Evolutionary conservation across 2,329 filamentous ascomycete genomes (phyloP), one percentile per base, ranked within the genome.

Genomic region (Torrubiella hemipterigena): DNA sequence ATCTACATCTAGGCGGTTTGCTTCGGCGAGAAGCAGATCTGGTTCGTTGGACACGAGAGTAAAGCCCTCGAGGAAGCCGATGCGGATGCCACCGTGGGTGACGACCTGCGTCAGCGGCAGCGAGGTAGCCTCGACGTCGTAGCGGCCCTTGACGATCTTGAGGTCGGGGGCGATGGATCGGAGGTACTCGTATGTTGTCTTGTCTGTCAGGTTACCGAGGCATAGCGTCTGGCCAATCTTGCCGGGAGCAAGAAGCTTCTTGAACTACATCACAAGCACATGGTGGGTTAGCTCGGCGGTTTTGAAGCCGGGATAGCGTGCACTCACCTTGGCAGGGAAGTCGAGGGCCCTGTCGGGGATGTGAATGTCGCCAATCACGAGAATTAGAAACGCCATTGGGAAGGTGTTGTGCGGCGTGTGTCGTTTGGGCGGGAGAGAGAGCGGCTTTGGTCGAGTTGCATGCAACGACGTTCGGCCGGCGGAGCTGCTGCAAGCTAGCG

Each of bases 311-410:
- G 13, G 27, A 12, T 20, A 24, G 32, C 27, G 33, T 21, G 20
- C 31, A 23, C 42, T 43, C 67, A 86, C 85, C 77, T 93, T 93
- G 56, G 80, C 69, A 37, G 86, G 86, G 49, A 94, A 87, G 56
- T 93, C 86, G 42, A 91, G 77, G 46, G 85, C 86, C 54, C 86
- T 72, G 59, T 94, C 86, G 47, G 86, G 86, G 59, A 94, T 93
- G 64, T 93, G 86, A 33, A 94, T 74, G 63, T 94, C 86, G 55
- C 85, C 85, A 46, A 94, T 84, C 51, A 91, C 84, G 52, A 94
- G 73, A 52, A 93, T 86, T 44, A 94, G 70, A 60, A 89, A 84
- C 42, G 85, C 84, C 65, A 89, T 85, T 67, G 75, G 13, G 23
- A 20, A 27, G 21, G 31, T 30, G 21, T 17, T 13, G 8, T 33